phyloP scores from a whole-genome alignment of 768 basidiomycete species.

The Basidioascus undulatus region DNA sequence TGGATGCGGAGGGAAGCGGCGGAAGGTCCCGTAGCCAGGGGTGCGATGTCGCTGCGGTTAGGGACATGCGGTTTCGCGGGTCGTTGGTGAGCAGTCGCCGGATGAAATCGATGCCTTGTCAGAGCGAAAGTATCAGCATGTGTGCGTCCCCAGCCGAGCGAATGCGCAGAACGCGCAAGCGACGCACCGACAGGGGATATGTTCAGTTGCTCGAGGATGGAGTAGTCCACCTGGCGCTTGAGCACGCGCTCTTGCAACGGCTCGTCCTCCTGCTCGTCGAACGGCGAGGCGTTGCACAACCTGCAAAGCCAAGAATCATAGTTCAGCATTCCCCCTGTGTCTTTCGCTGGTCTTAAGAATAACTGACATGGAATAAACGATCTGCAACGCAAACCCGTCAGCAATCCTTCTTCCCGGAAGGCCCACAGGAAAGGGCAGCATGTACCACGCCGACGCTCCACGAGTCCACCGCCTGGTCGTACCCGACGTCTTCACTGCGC shows the following conservation, averaged over 20 bases:
- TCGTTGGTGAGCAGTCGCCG: slow-evolving; percentile 35
- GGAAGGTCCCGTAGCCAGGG: too few species aligned
- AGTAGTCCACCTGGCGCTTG: slow-evolving; percentile 39
- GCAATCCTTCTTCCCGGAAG: too few species aligned
- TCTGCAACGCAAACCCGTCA: slow-evolving; percentile 42
- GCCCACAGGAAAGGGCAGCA: too few species aligned
- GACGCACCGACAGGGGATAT: slow-evolving; percentile 29
- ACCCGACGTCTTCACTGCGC: slow-evolving; percentile 32
- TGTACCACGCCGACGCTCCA: slow-evolving; percentile 96
- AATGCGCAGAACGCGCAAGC: not conserved
- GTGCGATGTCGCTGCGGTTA: too few species aligned
- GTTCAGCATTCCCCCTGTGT: not conserved
- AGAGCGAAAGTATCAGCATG: not conserved
- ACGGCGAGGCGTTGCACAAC: slow-evolving; percentile 54
- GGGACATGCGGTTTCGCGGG: slow-evolving; percentile 43
- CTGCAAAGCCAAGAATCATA: slow-evolving; percentile 19
- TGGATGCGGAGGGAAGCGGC: too few species aligned
- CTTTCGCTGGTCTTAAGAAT: too few species aligned
- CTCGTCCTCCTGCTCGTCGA: slow-evolving; percentile 46
- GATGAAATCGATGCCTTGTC: slow-evolving; percentile 43
- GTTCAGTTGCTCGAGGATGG: slow-evolving; percentile 20
- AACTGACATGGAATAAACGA: slow-evolving; percentile 55
- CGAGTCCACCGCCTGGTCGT: slow-evolving; percentile 72
- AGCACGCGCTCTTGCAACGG: slow-evolving; percentile 35
- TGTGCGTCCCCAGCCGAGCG: not conserved